Base-by-base conservation (phyloP, 2,329 filamentous ascomycete genomes). In the Ceratocystis lukuohia region DNA sequence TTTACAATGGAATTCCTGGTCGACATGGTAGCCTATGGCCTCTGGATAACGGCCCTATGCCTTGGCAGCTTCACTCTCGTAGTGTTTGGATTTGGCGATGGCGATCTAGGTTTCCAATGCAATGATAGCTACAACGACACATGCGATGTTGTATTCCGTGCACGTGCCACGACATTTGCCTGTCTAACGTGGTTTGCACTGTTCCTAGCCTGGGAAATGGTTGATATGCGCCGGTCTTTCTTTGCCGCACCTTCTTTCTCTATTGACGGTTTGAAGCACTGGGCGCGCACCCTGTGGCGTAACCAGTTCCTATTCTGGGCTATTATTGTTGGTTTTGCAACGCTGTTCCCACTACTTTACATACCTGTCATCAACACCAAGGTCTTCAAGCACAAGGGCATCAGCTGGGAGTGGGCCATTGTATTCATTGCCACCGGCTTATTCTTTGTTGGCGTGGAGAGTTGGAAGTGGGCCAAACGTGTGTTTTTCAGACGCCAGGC, bases 161-260 rank as follows among this genome's bases (percentile, higher is more conserved):
- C 87, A 0, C 84, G 88, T 15, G 86, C 86, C 0, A 89, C 88
- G 0, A 87, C 84, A 3, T 91, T 91, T 72, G 86, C 85, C 41
- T 88, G 83, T 70, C 79, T 91, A 64, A 91, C 87, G 0, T 91
- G 88, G 87, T 87, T 87, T 70, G 86, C 87, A 0, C 80, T 91
- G 20, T 88, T 91, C 77, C 79, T 89, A 4, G 88, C 88, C 0
- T 91, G 88, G 88, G 87, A 91, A 74, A 87, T 89, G 81, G 80
- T 89, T 68, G 81, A 88, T 71, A 82, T 87, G 76, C 84, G 88
- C 25, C 83, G 86, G 56, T 86, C 83, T 6, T 88, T 91, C 78
- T 91, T 91, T 81, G 82, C 80, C 28, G 84, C 81, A 71, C 77
- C 76, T 67, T 83, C 84, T 72, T 79, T 86, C 66, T 85, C 83